phyloP scores from a whole-genome alignment of 306 rosid species.

The Cicer cuneatum region DNA sequence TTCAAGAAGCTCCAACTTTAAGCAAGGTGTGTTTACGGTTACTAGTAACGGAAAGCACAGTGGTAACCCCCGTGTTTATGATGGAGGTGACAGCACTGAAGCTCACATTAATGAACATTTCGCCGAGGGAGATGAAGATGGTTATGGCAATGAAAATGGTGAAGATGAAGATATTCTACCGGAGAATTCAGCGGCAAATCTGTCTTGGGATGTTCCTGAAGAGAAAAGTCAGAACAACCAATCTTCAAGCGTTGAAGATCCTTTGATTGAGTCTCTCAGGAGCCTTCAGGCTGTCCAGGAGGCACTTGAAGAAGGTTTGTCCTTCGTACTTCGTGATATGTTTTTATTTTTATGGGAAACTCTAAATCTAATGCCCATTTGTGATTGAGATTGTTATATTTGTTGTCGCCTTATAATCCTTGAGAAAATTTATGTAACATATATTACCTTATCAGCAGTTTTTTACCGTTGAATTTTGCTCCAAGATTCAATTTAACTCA shows the following conservation, averaged over 20 bases:
- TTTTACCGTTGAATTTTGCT: conserved; percentile 19
- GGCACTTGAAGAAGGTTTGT: conserved; percentile 84
- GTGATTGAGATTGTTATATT: conserved; percentile 32
- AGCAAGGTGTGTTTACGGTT: conserved; percentile 55
- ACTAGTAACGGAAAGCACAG: conserved; percentile 70
- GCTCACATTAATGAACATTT: conserved; percentile 63
- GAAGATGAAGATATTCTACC: conserved; percentile 60
- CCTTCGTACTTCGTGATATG: conserved; percentile 12
- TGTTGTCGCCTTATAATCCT: conserved; percentile 26
- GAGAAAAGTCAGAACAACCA: conserved; percentile 59
- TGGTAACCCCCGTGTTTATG: conserved; percentile 52
- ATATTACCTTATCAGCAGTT: conserved; percentile 20
- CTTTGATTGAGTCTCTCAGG: conserved; percentile 64
- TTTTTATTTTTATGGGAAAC: conserved; percentile 30
- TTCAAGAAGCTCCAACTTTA: conserved; percentile 81
- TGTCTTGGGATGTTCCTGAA: conserved; percentile 59
- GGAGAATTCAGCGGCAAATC: conserved; percentile 56
- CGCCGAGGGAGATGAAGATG: conserved; percentile 60
- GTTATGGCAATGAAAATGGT: conserved; percentile 59
- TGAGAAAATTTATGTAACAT: conserved; percentile 8
- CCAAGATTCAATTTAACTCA: conserved; percentile 6
- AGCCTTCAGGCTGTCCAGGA: conserved; percentile 78
- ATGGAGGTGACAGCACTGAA: conserved; percentile 65
- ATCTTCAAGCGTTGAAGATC: conserved; percentile 61
- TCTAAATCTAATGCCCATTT: conserved; percentile 32